Conservation (phyloP, 2,329 filamentous ascomycete genomes). For the Thielaviopsis populi region DNA sequence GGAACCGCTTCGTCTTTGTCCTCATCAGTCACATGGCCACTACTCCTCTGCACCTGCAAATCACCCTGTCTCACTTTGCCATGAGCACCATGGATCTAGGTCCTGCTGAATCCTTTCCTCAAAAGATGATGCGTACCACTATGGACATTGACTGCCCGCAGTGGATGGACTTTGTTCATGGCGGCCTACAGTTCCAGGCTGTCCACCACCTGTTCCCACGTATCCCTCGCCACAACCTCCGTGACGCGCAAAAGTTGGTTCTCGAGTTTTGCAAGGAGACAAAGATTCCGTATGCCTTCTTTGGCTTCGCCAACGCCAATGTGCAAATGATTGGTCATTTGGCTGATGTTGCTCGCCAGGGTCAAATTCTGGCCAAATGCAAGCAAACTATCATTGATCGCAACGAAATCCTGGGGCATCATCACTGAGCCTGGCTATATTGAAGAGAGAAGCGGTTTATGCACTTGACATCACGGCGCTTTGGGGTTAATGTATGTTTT, state of each 20-base stretch:
- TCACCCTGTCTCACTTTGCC: slow-evolving; percentile 81
- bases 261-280: slow-evolving; percentile 70
- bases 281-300: slow-evolving; percentile 69
- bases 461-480: neutral
- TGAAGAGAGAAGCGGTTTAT: neutral
- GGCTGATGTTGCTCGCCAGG: slow-evolving; percentile 66
- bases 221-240: slow-evolving; percentile 72
- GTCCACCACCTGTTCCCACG: slow-evolving; percentile 77
- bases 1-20: slow-evolving; percentile 57
- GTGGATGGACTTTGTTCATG: slow-evolving; percentile 83
- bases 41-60: slow-evolving; percentile 73
- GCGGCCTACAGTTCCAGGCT: slow-evolving; percentile 77
- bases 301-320: slow-evolving; percentile 74
- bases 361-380: slow-evolving; percentile 61
- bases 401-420: slow-evolving; percentile 15
- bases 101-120: slow-evolving; percentile 69
- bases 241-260: slow-evolving; percentile 58
- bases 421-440: slow-evolving; percentile 15
- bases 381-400: slow-evolving; percentile 29
- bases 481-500: neutral
- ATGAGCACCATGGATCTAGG: slow-evolving; percentile 86
- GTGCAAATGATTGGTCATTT: slow-evolving; percentile 62
- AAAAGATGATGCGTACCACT: slow-evolving; percentile 81
- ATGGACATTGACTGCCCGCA: slow-evolving; percentile 84
- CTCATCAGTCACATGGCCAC: slow-evolving; percentile 68